These are phyloP conservation scores for Leptoxyphium fumago DNA, from an alignment of 2,329 filamentous ascomycete genomes.

Conservation along the genomic window DNA sequence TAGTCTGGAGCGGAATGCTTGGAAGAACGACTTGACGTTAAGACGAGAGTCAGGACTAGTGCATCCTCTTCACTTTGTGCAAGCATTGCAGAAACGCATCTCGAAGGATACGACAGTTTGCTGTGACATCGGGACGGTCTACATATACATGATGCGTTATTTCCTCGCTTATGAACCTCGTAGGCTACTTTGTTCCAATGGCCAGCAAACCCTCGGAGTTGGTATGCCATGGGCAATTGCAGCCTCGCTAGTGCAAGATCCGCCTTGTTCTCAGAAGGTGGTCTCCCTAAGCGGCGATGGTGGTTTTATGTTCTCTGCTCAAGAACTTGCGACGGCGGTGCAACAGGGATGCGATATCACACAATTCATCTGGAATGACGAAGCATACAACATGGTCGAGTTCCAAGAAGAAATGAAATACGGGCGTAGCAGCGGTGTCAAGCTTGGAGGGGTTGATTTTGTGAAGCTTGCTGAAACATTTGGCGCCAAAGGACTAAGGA, in stretches of 20 bases:
- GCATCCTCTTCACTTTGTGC: conserved; percentile 33
- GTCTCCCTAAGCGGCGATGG: conserved; percentile 33
- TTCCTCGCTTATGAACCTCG: conserved; percentile 32
- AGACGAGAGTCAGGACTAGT: conserved; percentile 14
- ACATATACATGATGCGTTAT: conserved; percentile 35
- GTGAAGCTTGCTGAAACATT: conserved; percentile 34
- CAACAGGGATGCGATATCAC: conserved; percentile 34
- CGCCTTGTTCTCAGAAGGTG: conserved; percentile 30
- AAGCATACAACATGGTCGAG: conserved; percentile 37
- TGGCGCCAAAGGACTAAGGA: conserved; percentile 30
- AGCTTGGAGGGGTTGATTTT: conserved; percentile 34
- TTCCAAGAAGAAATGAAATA: conserved; percentile 39
- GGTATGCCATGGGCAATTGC: conserved; percentile 36
- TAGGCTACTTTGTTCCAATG: conserved; percentile 33
- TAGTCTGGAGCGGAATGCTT: conserved; percentile 23
- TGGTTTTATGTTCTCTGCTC: conserved; percentile 36
- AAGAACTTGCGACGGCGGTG: conserved; percentile 33
- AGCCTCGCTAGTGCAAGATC: conserved; percentile 28
- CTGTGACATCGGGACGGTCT: conserved; percentile 33
- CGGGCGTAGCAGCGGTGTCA: conserved; percentile 29
- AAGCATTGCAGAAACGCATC: conserved; percentile 27
- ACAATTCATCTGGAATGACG: conserved; percentile 38
- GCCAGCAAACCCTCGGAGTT: conserved; percentile 35
- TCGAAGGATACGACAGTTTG: conserved; percentile 28
- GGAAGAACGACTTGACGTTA: conserved; percentile 12